Conservation (phyloP, 2,329 filamentous ascomycete species). For the Penicillium sp. region DNA sequence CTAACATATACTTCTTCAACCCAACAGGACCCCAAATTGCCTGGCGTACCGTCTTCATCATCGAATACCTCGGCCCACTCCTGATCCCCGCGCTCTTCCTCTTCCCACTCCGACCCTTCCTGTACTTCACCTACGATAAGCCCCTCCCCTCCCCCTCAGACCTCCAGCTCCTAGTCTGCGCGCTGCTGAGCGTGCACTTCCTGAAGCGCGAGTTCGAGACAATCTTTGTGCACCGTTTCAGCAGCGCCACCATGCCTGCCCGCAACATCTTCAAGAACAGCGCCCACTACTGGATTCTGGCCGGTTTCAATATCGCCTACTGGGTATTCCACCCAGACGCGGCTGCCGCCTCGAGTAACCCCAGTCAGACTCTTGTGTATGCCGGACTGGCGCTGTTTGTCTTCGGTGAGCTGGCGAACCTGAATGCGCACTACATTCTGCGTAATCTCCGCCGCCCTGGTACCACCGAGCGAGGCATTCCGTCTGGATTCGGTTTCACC, state of each 20-base stretch:
- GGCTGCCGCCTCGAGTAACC: conserved; percentile 49
- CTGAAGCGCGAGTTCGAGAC: conserved; percentile 93
- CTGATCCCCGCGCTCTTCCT: conserved; percentile 71
- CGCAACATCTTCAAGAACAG: conserved; percentile 91
- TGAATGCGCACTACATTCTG: conserved; percentile 69
- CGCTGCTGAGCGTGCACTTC: conserved; percentile 73
- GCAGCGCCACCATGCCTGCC: conserved; percentile 83
- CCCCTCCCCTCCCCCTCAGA: conserved; percentile 48
- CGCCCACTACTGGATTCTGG: conserved; percentile 82
- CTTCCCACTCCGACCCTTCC: conserved; percentile 60
- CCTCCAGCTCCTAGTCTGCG: conserved; percentile 63
- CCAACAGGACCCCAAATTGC: conserved; percentile 70
- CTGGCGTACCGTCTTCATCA: conserved; percentile 87
- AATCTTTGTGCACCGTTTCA: conserved; percentile 89
- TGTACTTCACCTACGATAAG: conserved; percentile 52
- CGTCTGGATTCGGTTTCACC: conserved; percentile 71
- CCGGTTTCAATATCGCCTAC: conserved; percentile 70
- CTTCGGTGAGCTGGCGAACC: conserved; percentile 71
- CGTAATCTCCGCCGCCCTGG: conserved; percentile 67
- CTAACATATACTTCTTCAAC: conserved; percentile 16
- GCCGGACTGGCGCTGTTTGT: conserved; percentile 62
- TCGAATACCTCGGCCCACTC: conserved; percentile 89
- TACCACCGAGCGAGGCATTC: conserved; percentile 79
- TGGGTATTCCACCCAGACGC: conserved; percentile 74
- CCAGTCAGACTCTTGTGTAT: conserved; percentile 52